Evolutionary conservation across 345 rosid genomes (phyloP).

Genomic region (Gossypium herbaceum): DNA sequence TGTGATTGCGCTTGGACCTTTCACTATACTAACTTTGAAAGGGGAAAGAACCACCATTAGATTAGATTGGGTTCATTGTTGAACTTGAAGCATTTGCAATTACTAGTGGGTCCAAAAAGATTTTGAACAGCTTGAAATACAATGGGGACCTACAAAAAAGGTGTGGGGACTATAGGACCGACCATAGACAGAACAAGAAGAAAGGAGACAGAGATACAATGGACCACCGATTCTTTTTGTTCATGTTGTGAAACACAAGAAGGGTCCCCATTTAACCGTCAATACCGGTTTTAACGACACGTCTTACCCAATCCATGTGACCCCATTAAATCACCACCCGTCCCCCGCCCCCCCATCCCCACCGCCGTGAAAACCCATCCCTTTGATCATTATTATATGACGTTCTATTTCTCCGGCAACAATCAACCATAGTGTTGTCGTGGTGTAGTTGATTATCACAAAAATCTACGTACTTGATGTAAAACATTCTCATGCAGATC

Average conservation of each 20-base stretch:
- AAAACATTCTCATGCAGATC: neutral
- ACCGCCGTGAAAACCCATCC: slow-evolving; percentile 9
- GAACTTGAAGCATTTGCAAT: neutral
- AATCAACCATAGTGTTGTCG: slow-evolving; percentile 42
- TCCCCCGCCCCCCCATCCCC: slow-evolving; percentile 8
- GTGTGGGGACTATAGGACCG: slow-evolving; percentile 9
- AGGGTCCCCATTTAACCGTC: slow-evolving; percentile 31
- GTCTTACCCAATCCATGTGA: slow-evolving; percentile 34
- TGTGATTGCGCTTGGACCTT: too few relatives aligned
- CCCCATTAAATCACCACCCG: slow-evolving; percentile 10
- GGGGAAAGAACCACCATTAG: too few relatives aligned
- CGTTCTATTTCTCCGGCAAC: neutral
- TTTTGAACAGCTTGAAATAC: neutral
- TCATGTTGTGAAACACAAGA: slow-evolving; percentile 27
- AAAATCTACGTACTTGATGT: neutral
- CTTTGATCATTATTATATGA: neutral
- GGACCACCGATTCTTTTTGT: slow-evolving; percentile 22
- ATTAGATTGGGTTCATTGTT: neutral
- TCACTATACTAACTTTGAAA: neutral
- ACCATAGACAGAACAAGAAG: neutral
- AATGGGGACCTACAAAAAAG: slow-evolving; percentile 13
- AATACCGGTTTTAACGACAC: slow-evolving; percentile 30
- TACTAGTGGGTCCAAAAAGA: neutral
- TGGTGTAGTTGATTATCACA: slow-evolving; percentile 89
- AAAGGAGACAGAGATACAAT: slow-evolving; percentile 24